Evolutionary conservation across 371 early-diverging fungal species (phyloP), one percentile per base, ranked within the genome.

Genomic region (Mucor saturninus): DNA sequence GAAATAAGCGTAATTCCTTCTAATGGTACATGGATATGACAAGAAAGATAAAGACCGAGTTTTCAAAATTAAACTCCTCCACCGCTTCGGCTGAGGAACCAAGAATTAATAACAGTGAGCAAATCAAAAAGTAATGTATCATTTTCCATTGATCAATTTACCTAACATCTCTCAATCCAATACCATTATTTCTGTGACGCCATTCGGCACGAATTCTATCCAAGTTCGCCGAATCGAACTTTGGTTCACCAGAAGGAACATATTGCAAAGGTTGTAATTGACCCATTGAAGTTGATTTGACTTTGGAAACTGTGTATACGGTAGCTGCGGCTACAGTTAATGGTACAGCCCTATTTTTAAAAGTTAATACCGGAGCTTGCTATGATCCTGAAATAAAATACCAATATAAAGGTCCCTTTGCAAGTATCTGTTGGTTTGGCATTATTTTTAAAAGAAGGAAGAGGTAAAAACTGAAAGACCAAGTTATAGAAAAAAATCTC

Each of bases 141-240:
- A 31, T 14, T 11, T 37, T 42, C 8, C 8, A 46, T 46, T 21
- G 1, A 46, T 46, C 5, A n/a, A 8, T 30, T 61, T 73, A 75
- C 79, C 76, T 75, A 26, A 78, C 79, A 53, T 78, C 79, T 54
- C 76, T 68, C 32, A 78, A 59, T 32, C 79, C 79, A 30, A 78
- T 73, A 13, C 79, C 79, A 11, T 73, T 67, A 32, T 78, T 78
- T 51, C 75, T 75, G 49, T 59, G 61, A 42, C 62, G 64, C 79
- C 79, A 78, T 13, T 78, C 79, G 52, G 65, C 70, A 28, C 76
- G 73, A 50, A 78, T 71, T 43, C 61, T 66, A 63, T 78, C 79
- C 52, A 78, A 49, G 29, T 66, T 69, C 30, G 73, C 79, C 13
- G 73, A 71, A 46, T 78, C 79, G 65, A 51, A 68, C 3, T 31